phyloP scores from a whole-genome alignment of 208 protist species.

The Vickermania spadyakhi region DNA sequence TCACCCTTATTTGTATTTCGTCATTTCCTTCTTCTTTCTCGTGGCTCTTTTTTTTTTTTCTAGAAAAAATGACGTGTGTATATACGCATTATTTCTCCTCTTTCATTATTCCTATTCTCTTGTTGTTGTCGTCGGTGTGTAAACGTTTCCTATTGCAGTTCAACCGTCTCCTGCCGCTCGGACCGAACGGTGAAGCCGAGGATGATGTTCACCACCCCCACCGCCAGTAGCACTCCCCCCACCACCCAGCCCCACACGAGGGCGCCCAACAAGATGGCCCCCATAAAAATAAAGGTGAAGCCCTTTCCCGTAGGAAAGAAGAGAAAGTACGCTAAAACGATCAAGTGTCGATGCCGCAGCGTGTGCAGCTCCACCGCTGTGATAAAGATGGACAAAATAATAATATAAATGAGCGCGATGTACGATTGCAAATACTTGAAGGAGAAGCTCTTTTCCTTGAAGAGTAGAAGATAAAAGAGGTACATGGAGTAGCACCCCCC shows the following conservation, averaged over 20 bases:
- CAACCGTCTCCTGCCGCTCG: too few relatives aligned
- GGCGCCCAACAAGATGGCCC: slow-evolving; percentile 39
- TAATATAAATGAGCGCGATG: slow-evolving; percentile 37
- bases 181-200: neutral
- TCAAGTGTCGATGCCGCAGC: slow-evolving; percentile 40
- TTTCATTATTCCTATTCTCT: too few relatives aligned
- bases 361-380: slow-evolving; percentile 42
- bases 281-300: slow-evolving; percentile 73
- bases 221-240: slow-evolving; percentile 38
- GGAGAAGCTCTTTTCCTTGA: slow-evolving; percentile 6
- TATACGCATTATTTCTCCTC: too few relatives aligned
- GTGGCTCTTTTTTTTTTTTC: too few relatives aligned
- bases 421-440: slow-evolving; percentile 19
- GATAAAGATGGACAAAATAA: slow-evolving; percentile 39
- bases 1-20: neutral
- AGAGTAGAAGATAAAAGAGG: slow-evolving; percentile 26
- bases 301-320: slow-evolving; percentile 36
- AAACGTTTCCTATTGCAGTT: too few relatives aligned
- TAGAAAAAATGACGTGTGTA: too few relatives aligned
- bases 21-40: neutral
- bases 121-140: too few relatives aligned
- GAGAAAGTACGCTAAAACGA: slow-evolving; percentile 35
- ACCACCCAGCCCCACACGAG: slow-evolving; percentile 44
- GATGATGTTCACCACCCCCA: slow-evolving; percentile 43
- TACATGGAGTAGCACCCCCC: slow-evolving; percentile 46